Conservation (phyloP, 2,329 filamentous ascomycete species). For the Colletotrichum orbiculare region DNA sequence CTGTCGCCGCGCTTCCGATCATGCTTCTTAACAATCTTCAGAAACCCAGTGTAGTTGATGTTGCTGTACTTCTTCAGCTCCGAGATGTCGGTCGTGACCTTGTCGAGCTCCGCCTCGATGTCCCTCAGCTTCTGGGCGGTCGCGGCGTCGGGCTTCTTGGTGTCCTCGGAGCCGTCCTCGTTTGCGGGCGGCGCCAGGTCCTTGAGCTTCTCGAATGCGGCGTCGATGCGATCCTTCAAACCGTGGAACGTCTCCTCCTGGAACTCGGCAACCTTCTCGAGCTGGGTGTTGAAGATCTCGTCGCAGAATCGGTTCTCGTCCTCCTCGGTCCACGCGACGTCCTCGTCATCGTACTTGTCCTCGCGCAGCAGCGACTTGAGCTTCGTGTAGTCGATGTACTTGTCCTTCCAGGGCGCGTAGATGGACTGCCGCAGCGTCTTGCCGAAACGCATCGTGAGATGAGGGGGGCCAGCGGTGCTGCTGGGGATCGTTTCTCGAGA, state of each 20-base stretch:
- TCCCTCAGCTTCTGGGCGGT: conserved; percentile 69
- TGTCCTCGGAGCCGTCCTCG: conserved; percentile 58
- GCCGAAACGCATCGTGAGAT: conserved; percentile 84
- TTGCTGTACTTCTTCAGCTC: conserved; percentile 95
- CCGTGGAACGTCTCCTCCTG: conserved; percentile 79
- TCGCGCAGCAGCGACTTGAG: conserved; percentile 91
- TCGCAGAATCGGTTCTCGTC: conserved; percentile 96
- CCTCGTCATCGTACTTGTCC: conserved; percentile 69
- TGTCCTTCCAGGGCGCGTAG: conserved; percentile 88
- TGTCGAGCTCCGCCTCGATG: conserved; percentile 83
- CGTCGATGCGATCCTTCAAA: conserved; percentile 65
- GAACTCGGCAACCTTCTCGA: conserved; percentile 94
- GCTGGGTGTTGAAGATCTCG: conserved; percentile 91
- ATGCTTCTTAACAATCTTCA: conserved; percentile 99
- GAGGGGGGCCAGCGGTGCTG: conserved; percentile 10
- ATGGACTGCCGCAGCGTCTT: conserved; percentile 83
- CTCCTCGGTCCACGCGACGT: conserved; percentile 85
- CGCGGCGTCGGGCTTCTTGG: conserved; percentile 60
- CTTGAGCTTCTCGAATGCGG: conserved; percentile 76
- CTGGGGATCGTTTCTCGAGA: background rate
- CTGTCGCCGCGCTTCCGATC: conserved; percentile 88
- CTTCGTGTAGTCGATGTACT: conserved; percentile 96
- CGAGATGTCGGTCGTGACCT: conserved; percentile 89
- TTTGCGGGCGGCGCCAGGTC: conserved; percentile 72
- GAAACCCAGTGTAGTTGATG: conserved; percentile 96